Evolutionary conservation across 164 flowering plant genomes (phyloP), one percentile per base, ranked within the genome.

Genomic region (Kingdonia uniflora): DNA sequence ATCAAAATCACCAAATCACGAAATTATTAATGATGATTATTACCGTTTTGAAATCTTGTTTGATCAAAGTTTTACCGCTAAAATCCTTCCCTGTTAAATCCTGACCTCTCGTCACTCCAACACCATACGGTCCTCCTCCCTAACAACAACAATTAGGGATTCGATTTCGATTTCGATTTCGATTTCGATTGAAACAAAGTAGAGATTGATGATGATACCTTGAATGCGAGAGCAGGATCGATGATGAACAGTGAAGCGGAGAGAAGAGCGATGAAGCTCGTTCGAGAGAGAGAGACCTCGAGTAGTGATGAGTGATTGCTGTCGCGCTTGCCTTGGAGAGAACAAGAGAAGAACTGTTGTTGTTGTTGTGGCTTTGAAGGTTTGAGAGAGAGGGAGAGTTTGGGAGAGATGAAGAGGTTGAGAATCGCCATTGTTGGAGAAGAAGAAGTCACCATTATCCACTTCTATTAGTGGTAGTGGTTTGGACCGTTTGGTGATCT

Each of bases 51-150:
- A 92, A 92, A 59, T 92, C 98, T 65, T 92, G 98, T 65, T 77
- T 80, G 79, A 85, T 76, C 74, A 92, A 71, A 42, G 68, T 79
- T 75, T 73, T 80, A 63, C 94, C 95, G 50, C 98, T 92, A 55
- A 92, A 92, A 70, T 92, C 96, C 66, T 77, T 84, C 12, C 96
- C 95, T 21, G 81, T 65, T 4, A 92, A 80, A 71, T 91, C 96
- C 61, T 87, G 98, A 13, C 98, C 98, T 33, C 98, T 81, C 0
- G 98, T 91, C 38, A 91, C 98, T 70, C 68, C 96, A 43, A 77
- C 49, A 54, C 98, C 98, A 37, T 91, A 91, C 1, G 98, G 96
- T 29, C 95, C 98, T 70, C 96, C 98, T 4, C 98, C 98, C 96
- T 90, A 60, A 21, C 40, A 23, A 16, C 46, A 17, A 21, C 39